phyloP scores from a whole-genome alignment of 495 filamentous ascomycete genomes.

The Xylaria venustula region DNA sequence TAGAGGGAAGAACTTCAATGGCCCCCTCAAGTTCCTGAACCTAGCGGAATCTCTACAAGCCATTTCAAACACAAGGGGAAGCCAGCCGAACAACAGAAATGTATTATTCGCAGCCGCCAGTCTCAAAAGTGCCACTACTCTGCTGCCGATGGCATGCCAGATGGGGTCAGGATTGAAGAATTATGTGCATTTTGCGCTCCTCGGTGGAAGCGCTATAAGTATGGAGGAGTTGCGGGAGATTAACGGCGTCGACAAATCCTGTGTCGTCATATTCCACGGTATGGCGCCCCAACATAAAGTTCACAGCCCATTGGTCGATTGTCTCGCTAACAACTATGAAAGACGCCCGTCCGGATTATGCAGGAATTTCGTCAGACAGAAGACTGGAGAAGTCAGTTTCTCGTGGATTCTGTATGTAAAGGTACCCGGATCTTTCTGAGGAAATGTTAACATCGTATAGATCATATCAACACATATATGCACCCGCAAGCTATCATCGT shows the following conservation, averaged over 20 bases:
- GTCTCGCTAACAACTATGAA: constrained; percentile 12
- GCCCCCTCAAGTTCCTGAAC: constrained; percentile 36
- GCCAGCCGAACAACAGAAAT: constrained; percentile 46
- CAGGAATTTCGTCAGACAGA: constrained; percentile 46
- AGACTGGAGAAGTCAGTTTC: constrained; percentile 45
- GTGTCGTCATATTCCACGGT: constrained; percentile 58
- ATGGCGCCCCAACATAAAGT: neutral
- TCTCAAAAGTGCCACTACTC: constrained; percentile 51
- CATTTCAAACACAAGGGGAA: constrained; percentile 37
- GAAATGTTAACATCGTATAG: constrained; percentile 21
- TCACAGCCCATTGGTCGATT: neutral
- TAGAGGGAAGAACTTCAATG: constrained; percentile 30
- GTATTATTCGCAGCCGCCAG: constrained; percentile 59
- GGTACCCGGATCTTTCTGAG: too few species aligned
- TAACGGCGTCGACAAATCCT: constrained; percentile 56
- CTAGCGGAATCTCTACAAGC: constrained; percentile 39
- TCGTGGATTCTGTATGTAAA: constrained; percentile 39
- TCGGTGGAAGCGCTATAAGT: constrained; percentile 53
- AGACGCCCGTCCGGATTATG: constrained; percentile 58
- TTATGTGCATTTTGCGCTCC: constrained; percentile 58
- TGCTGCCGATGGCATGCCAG: constrained; percentile 61
- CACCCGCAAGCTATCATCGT: constrained; percentile 58
- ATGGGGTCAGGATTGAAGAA: constrained; percentile 57
- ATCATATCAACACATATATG: constrained; percentile 54
- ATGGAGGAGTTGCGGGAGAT: constrained; percentile 52